Base-by-base conservation (phyloP, 371 early-diverging fungal species). In the Mortierella sp. region DNA sequence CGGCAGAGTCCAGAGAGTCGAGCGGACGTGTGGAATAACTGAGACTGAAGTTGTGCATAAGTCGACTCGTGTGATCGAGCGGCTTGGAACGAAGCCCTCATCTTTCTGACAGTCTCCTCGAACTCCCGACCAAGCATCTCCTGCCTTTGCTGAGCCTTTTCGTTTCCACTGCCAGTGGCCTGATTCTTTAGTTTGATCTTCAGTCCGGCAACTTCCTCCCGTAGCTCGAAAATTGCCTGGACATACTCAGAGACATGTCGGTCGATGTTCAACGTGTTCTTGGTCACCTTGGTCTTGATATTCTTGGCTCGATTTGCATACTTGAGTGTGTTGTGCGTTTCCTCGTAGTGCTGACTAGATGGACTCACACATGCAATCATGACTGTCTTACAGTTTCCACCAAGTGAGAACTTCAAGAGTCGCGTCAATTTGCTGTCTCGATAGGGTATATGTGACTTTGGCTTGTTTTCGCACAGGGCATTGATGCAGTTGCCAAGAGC, bases 401-500 rank as follows among this genome's bases (percentile, higher is more conserved):
- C 91, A 43, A 96, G 82, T 12, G 94, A 92, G 56, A 89, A 86
- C 78, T 97, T 94, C 23, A 97, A 82, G 46, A 96, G 76, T 13
- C 96, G 81, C 1, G 96, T 97, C 26, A 93, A 83, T 61, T 97
- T 96, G 30, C 91, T 90, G 72, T 96, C 95, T 57, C 98, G 86
- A 69, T 92, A 97, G 24, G 93, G 93, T 21, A 95, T 85, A 76
- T 90, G 89, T 18, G 74, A 71, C 54, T 84, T 87, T 42, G 83
- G 83, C 43, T 72, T 79, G 26, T 84, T 82, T 48, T 89, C 90
- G 59, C 88, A 90, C 16, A 98, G 85, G 2, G 96, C 95, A 78
- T 92, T 93, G 62, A 98, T 97, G 62, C 96, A 96, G 81, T 96
- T 96, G 52, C 94, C 95, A 8, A 98, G 84, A 0, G 95, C 93